phyloP scores from a whole-genome alignment of 225 moss, liverwort and hornwort genomes.

The Antitrichia curtipendula region DNA sequence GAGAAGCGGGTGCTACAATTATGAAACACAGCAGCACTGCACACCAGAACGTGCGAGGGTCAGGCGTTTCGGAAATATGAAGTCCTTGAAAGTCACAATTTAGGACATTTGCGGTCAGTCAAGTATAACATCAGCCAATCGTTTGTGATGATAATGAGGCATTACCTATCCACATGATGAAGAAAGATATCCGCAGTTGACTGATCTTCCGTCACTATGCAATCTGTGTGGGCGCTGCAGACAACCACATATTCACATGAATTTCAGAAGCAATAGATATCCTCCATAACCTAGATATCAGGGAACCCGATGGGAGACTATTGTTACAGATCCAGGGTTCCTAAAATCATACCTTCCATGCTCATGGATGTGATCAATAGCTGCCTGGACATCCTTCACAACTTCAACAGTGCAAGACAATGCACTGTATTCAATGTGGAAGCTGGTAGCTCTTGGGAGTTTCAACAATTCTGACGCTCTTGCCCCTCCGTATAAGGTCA shows the following conservation, averaged over 20 bases:
- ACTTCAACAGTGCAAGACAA: constrained; percentile 81
- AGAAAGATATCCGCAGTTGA: constrained; percentile 67
- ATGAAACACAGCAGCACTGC: constrained; percentile 77
- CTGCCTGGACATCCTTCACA: constrained; percentile 67
- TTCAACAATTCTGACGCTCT: constrained; percentile 57
- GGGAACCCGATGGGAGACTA: neutral
- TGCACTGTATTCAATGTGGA: constrained; percentile 73
- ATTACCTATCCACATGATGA: constrained; percentile 65
- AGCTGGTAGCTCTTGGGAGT: constrained; percentile 50
- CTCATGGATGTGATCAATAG: constrained; percentile 82
- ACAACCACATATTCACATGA: neutral
- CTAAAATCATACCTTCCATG: constrained; percentile 58
- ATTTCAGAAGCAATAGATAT: neutral
- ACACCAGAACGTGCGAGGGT: neutral
- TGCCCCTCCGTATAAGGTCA: constrained; percentile 63
- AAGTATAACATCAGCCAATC: neutral
- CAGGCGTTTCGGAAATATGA: neutral
- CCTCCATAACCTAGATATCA: neutral
- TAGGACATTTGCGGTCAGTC: neutral
- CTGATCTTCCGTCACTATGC: constrained; percentile 71
- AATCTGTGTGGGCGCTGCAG: constrained; percentile 91
- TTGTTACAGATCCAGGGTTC: neutral
- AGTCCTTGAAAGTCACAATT: neutral
- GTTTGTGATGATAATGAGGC: neutral
- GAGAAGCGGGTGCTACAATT: constrained; percentile 88